A percentile compares a stretch with the other conserved stretches of the same genome.
Conservation (phyloP, 345 rosid genomes). For the Mallotus nudiflorus region DNA sequence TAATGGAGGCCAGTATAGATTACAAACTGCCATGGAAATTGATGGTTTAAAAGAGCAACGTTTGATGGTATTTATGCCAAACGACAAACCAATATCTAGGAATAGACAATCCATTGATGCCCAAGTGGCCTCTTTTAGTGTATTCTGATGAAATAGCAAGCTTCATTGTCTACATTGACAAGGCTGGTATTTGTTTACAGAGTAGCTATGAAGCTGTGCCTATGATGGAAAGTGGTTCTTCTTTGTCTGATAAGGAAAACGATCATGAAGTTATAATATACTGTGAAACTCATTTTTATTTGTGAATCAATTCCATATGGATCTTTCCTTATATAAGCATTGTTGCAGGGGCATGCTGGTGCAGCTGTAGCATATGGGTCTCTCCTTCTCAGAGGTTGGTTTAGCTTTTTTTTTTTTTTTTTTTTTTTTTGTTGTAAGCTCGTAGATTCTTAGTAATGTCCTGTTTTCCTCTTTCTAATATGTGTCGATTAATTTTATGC, state of each 20-base stretch:
- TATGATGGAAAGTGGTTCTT: not conserved
- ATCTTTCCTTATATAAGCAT: constrained; percentile 16
- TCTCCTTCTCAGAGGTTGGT: constrained; percentile 81
- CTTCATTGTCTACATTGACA: not conserved
- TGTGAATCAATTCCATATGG: not conserved
- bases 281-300: not conserved
- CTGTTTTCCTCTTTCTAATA: constrained; percentile 5
- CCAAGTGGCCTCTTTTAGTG: not conserved
- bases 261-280: not conserved
- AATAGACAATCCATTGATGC: not conserved
- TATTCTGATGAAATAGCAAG: not conserved
- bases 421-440: not conserved
- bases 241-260: not conserved
- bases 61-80: not conserved
- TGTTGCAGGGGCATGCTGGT: constrained; percentile 81
- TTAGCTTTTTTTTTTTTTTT: not conserved
- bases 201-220: not conserved
- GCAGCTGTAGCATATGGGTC: constrained; percentile 92
- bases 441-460: not conserved
- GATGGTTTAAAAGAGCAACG: not conserved
- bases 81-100: not conserved
- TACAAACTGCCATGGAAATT: not conserved
- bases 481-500: not conserved
- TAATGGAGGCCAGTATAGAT: not conserved
- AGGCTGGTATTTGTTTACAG: not conserved